Evolutionary conservation across 2,329 filamentous ascomycete species (phyloP).

Genomic region (Rhynchosporium graminicola): DNA sequence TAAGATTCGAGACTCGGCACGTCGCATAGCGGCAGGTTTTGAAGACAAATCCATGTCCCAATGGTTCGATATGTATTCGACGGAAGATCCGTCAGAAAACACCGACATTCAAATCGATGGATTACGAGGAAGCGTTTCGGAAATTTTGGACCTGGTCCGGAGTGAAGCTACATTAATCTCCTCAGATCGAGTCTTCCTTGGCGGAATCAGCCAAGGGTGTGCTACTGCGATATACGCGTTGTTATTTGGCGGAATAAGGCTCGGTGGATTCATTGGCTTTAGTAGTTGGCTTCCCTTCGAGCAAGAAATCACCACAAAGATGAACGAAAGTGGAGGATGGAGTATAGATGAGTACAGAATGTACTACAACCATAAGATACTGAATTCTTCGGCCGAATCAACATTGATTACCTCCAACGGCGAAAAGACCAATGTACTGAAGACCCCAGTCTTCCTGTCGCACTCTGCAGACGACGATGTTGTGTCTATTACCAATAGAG

Average conservation of each 20-base stretch:
- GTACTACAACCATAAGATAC: conserved; percentile 4
- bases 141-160: conserved; percentile 41
- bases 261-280: conserved; percentile 45
- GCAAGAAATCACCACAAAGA: conserved; percentile 16
- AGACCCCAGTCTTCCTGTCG: conserved; percentile 48
- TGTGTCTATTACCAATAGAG: conserved; percentile 44
- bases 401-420: conserved; percentile 8
- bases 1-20: too few species aligned
- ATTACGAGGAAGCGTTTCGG: conserved; percentile 43
- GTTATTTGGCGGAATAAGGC: conserved; percentile 35
- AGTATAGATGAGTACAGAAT: conserved; percentile 13
- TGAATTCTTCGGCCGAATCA: conserved; percentile 9
- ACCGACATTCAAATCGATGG: conserved; percentile 48
- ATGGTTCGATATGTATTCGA: conserved; percentile 55
- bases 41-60: conserved; percentile 38
- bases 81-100: conserved; percentile 43
- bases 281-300: conserved; percentile 42
- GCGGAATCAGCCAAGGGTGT: conserved; percentile 50
- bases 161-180: conserved; percentile 42
- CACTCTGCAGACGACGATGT: conserved; percentile 49
- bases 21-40: too few species aligned
- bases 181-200: conserved; percentile 46
- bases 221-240: conserved; percentile 45
- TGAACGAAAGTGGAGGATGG: conserved; percentile 9
- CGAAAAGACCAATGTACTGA: conserved; percentile 6